Evolutionary conservation across 352 stramenopile genomes (phyloP), one percentile per base, ranked within the genome.

Genomic region (Globisporangium recalcitrans): DNA sequence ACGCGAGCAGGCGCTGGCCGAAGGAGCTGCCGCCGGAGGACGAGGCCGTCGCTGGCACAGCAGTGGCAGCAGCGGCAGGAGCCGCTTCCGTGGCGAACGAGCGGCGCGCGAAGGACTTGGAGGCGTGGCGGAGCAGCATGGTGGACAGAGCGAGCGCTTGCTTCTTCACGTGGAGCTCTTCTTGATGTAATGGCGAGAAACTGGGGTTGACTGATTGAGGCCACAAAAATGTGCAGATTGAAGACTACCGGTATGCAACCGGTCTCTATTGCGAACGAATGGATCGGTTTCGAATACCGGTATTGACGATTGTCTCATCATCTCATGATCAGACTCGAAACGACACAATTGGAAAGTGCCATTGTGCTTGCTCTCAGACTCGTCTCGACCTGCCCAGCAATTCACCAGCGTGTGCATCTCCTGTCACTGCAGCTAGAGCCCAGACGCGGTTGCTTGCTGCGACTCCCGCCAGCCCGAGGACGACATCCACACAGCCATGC

Each of bases 1-100:
- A 92, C 22, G 83, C 78, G 52, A 85, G 56, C 31, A 92, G 64
- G 26, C 83, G 83, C 68, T 92, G 80, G 58, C 83, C 64, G 64
- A 92, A 82, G 38, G 80, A 89, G 70, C 78, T 90, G 56, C 83
- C 83, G 38, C 51, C n/a, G 29, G 19, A 29, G 29, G n/a, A 44
- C 9, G 66, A 77, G 4, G 72, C 55, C 31, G 68, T 55, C 3
- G 71, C 60, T 8, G 78, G 40, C 6, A 64, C 49, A 6, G 51
- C 57, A 24, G 70, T 60, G 24, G 42, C 51, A 0, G 40, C 5
- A 5, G 55, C 10, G 1, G 34, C 48, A 52, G 47, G 11, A 7
- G 60, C 10, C 54, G 70, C 73, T 53, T 88, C 80, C 9, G 80
- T 84, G 34, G 80, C 72, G 68, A 92, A 86, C 42, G 70, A 64